phyloP scores from a whole-genome alignment of 768 basidiomycete genomes.

The Amanita thiersii region DNA sequence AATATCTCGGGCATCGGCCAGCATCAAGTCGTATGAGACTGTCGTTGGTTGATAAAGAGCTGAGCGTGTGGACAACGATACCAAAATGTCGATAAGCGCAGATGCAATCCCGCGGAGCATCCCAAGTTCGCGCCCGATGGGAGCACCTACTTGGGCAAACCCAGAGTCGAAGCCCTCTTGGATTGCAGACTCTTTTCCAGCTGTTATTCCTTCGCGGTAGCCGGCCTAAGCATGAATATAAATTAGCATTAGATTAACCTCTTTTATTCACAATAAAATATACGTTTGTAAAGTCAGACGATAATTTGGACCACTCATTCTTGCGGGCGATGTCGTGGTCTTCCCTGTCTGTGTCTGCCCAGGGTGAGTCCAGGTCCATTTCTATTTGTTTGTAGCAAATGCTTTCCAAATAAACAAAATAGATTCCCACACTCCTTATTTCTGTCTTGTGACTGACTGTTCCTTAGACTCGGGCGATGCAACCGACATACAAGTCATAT shows the following conservation, averaged over 20 bases:
- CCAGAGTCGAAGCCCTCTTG: conserved; percentile 90
- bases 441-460: no score
- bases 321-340: conserved; percentile 27
- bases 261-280: conserved; percentile 11
- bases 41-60: not conserved
- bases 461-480: no score
- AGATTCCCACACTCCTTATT: no score
- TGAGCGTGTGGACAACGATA: conserved; percentile 18
- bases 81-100: conserved; percentile 52
- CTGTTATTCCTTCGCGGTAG: conserved; percentile 93
- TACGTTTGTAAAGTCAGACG: conserved; percentile 67
- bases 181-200: conserved; percentile 80
- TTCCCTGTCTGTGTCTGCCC: conserved; percentile 49
- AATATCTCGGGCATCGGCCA: conserved; percentile 45
- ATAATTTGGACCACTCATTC: conserved; percentile 61
- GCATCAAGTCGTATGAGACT: not conserved
- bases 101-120: conserved; percentile 64
- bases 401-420: not conserved
- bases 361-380: conserved; percentile 42
- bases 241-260: not conserved
- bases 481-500: no score
- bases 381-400: conserved; percentile 2
- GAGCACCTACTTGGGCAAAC: conserved; percentile 64
- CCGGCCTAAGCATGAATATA: conserved; percentile 62
- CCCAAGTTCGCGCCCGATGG: conserved; percentile 73